Base-by-base conservation (phyloP, 176 grass and related monocot species). In the Carex cristatella region DNA sequence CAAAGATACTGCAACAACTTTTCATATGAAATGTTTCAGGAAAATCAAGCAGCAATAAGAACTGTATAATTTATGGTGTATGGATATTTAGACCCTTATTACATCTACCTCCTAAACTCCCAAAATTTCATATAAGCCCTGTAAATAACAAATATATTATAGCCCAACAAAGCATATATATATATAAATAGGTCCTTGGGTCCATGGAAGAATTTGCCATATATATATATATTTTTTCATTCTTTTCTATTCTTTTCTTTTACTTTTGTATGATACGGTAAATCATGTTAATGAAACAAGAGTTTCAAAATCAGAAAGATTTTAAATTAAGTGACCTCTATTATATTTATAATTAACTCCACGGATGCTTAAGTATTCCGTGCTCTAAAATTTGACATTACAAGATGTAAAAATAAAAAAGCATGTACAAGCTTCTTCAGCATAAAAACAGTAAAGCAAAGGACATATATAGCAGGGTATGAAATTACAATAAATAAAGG, bases 401-500 rank as follows among this genome's bases (percentile, higher is more conserved):
- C 61, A 63, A 63, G n/a, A 63, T 19, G n/a, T 8, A 7, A 63
- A 28, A 63, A 62, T 9, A 8, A 7, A 49, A 83, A 55, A 83
- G 2, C 63, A 83, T 56, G 27, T 83, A 83, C 62, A 83, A 68
- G 40, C 59, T 49, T 51, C 14, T 82, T 49, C 23, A 67, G 23
- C 42, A 83, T 23, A 69, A 51, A 69, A 83, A 66, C 12, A n/a
- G 15, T 46, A 42, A 23, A 49, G 12, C 58, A 49, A 81, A 49
- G n/a, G 60, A 46, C 18, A 82, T 44, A 81, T 61, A 81, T 28
- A 81, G 23, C 49, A 30, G 18, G 9, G 13, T 59, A 57, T 60
- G 13, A 58, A 84, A 84, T 46, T 37, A 69, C 40, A 61, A 44
- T 65, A 82, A 49, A 27, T 65, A 48, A 10, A 46, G 9, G 55